phyloP scores from a whole-genome alignment of 495 filamentous ascomycete species.

The Talaromyces ruber region DNA sequence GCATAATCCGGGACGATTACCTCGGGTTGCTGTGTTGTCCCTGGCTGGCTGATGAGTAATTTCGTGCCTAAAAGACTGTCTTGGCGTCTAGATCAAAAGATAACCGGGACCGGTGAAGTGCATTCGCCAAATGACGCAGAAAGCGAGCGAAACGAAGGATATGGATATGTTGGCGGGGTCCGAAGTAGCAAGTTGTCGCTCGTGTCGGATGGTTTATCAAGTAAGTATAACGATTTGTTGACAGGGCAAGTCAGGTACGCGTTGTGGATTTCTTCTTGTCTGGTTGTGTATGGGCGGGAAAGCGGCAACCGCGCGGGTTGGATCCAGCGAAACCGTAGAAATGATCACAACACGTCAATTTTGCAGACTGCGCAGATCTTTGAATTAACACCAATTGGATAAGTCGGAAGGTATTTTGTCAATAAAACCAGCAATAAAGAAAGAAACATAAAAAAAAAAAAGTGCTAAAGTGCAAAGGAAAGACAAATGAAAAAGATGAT shows the following conservation, averaged over 20 bases:
- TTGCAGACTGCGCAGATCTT: background rate
- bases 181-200: background rate
- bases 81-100: background rate
- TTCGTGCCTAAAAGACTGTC: constrained; percentile 1
- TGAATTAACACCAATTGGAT: background rate
- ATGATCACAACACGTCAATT: constrained; percentile 1
- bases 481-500: constrained; percentile 11
- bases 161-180: background rate
- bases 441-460: background rate
- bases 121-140: background rate
- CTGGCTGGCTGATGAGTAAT: background rate
- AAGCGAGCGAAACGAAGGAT: background rate
- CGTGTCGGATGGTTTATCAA: background rate
- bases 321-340: background rate
- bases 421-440: background rate
- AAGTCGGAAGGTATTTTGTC: background rate
- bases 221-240: background rate
- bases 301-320: background rate
- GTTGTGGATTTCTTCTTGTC: background rate
- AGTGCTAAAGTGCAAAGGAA: constrained; percentile 4
- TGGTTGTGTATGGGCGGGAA: background rate
- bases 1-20: background rate
- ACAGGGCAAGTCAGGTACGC: constrained; percentile 4
- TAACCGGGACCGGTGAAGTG: background rate
- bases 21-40: background rate